phyloP scores from a whole-genome alignment of 192 early-diverging fungal genomes.

The Coemansia sp. region DNA sequence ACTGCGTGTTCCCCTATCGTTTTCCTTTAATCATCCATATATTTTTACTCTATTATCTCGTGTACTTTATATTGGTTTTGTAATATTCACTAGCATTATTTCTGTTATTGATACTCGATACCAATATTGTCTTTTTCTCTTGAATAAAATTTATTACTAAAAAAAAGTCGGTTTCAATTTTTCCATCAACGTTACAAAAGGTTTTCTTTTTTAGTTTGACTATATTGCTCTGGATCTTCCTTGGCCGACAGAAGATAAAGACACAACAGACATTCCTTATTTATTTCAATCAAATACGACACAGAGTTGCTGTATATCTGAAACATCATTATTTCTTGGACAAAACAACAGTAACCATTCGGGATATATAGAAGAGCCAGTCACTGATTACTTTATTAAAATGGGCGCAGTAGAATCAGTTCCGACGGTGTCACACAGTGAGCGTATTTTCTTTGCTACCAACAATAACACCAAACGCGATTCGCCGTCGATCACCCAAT shows the following conservation, averaged over 20 bases:
- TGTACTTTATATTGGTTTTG: too few species aligned
- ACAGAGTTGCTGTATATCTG: background rate
- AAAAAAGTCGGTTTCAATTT: background rate
- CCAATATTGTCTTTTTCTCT: too few species aligned
- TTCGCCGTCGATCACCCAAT: constrained; percentile 6
- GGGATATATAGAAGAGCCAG: too few species aligned
- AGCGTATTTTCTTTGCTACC: constrained; percentile 13
- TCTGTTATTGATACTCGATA: too few species aligned
- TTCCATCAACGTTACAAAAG: too few species aligned
- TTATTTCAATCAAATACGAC: background rate
- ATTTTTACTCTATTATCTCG: too few species aligned
- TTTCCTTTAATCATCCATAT: too few species aligned
- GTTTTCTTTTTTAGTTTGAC: constrained; percentile 4
- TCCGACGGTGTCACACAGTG: constrained; percentile 21
- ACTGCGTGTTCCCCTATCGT: too few species aligned
- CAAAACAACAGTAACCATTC: too few species aligned
- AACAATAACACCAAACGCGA: background rate
- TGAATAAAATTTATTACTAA: too few species aligned
- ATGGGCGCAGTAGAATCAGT: constrained; percentile 49
- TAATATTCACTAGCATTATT: too few species aligned
- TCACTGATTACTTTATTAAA: background rate
- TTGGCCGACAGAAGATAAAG: background rate
- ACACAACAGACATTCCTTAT: background rate
- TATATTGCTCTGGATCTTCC: constrained; percentile 7
- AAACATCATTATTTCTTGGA: too few species aligned